Percentiles rank a stretch among this genome's conserved stretches.
Conservation (phyloP, 371 early-diverging fungal genomes). For the Lichtheimia ramosa region DNA sequence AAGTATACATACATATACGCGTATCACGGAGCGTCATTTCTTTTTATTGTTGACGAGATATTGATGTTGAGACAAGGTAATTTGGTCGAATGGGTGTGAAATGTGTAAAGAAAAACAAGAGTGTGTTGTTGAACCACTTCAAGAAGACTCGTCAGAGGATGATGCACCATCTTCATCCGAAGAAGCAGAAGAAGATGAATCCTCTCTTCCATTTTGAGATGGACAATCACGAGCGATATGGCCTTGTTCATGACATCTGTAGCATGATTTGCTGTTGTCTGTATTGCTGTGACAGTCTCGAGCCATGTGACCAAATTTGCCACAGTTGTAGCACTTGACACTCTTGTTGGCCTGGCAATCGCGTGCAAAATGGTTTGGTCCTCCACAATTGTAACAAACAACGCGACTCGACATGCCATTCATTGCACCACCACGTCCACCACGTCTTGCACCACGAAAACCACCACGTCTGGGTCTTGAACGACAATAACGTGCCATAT, state of each 20-base stretch:
- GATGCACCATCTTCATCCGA: neutral
- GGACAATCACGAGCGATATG: conserved; percentile 42
- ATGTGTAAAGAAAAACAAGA: neutral
- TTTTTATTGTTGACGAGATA: too few species aligned
- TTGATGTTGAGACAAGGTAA: too few species aligned
- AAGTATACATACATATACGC: too few species aligned
- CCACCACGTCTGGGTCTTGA: conserved; percentile 19
- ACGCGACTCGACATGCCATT: conserved; percentile 25
- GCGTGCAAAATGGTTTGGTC: conserved; percentile 62
- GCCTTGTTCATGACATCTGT: conserved; percentile 34
- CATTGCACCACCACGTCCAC: conserved; percentile 13
- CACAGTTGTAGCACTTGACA: conserved; percentile 63
- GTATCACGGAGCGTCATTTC: too few species aligned
- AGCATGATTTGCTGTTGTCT: conserved; percentile 34
- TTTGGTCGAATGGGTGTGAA: too few species aligned
- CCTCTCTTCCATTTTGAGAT: neutral
- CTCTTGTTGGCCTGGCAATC: conserved; percentile 61
- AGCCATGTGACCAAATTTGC: conserved; percentile 59
- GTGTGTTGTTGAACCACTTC: neutral
- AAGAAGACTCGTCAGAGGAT: conserved; percentile 4
- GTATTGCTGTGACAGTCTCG: conserved; percentile 42
- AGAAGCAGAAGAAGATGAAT: too few species aligned
- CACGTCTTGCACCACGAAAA: conserved; percentile 14
- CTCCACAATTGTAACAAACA: conserved; percentile 63
- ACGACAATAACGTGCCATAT: conserved; percentile 61